Conservation (phyloP, 192 early-diverging fungal genomes). For the Diversispora eburnea region DNA sequence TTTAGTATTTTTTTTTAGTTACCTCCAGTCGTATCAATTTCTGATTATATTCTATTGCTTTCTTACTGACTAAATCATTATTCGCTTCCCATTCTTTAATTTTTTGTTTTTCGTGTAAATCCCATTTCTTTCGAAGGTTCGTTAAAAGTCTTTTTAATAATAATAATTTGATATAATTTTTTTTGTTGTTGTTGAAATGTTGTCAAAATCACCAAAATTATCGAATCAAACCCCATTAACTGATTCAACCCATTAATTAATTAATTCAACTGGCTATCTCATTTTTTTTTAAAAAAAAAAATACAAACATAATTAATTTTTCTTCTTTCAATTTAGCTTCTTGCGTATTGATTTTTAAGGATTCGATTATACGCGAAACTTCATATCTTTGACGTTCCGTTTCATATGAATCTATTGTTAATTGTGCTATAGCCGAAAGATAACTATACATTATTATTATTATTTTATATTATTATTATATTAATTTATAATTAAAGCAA, state of each 20-base stretch:
- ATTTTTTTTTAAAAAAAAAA: neutral
- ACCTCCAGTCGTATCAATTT: neutral
- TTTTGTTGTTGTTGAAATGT: too few species aligned
- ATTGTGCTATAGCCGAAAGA: neutral
- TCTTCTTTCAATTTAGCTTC: neutral
- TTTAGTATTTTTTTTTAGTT: neutral
- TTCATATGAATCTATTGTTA: neutral
- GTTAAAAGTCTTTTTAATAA: neutral
- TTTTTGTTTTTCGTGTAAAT: neutral
- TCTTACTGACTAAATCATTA: neutral
- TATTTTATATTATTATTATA: too few species aligned
- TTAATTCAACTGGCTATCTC: neutral
- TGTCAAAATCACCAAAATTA: too few species aligned
- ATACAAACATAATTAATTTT: neutral
- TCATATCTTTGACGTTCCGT: neutral
- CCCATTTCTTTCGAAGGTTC: neutral
- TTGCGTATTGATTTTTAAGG: neutral
- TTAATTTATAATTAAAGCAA: too few species aligned
- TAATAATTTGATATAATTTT: neutral
- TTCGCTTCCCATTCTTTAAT: constrained; percentile 3
- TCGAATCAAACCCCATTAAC: too few species aligned
- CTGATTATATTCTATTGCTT: neutral
- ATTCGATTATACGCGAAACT: neutral
- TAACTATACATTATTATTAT: neutral
- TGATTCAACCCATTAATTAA: too few species aligned